phyloP scores from a whole-genome alignment of 805 yeast genomes.

The Metschnikowia kofuensis region DNA sequence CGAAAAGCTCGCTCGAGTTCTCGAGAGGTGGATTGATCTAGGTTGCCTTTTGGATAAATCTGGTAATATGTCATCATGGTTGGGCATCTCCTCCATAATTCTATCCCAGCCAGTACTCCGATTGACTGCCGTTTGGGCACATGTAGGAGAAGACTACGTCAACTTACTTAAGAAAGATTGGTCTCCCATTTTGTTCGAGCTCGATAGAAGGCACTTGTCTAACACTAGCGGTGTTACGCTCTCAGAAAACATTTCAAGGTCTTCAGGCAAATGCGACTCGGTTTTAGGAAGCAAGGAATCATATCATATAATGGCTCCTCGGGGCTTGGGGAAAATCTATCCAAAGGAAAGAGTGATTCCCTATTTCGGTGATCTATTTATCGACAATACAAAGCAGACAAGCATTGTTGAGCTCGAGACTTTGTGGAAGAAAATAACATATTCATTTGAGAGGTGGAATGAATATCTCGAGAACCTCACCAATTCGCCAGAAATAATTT shows the following conservation, averaged over 20 bases:
- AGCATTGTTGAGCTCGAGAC: conserved; percentile 57
- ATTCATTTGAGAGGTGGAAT: conserved; percentile 81
- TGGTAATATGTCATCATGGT: conserved; percentile 95
- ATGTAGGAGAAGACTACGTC: conserved; percentile 57
- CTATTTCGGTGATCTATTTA: conserved; percentile 81
- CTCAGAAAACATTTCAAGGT: conserved; percentile 15
- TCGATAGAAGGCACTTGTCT: conserved; percentile 68
- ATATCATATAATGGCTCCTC: conserved; percentile 78
- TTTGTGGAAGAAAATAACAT: conserved; percentile 62
- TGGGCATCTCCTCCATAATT: conserved; percentile 79
- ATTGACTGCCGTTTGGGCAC: conserved; percentile 69
- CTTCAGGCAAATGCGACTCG: conserved; percentile 11
- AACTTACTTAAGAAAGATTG: conserved; percentile 72
- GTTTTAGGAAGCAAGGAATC: conserved; percentile 36
- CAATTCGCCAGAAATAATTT: conserved; percentile 40
- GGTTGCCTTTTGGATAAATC: conserved; percentile 72
- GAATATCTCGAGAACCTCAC: conserved; percentile 55
- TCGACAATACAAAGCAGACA: conserved; percentile 35
- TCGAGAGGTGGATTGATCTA: conserved; percentile 81
- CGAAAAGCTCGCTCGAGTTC: conserved; percentile 57
- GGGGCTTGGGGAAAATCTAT: conserved; percentile 76
- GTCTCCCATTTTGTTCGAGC: conserved; percentile 90
- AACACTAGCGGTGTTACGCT: conserved; percentile 18
- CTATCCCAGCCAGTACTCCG: conserved; percentile 82
- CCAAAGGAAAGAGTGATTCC: conserved; percentile 81